Base-by-base conservation (phyloP, 23 red algal species). In the Cyanidioschyzon merolae region DNA sequence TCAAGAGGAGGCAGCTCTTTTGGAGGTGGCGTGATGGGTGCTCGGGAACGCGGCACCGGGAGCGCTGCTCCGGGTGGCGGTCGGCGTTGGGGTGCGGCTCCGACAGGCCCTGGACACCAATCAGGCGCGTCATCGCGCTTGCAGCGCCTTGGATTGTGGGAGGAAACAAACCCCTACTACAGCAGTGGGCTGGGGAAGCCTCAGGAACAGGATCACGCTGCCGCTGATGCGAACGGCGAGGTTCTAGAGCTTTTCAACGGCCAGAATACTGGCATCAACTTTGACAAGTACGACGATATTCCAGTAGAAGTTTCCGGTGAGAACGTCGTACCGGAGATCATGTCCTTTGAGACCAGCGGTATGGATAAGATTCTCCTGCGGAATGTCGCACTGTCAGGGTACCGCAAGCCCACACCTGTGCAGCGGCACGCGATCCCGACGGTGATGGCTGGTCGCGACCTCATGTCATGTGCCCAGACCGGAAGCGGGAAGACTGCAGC, bases 251-350 rank as follows among this genome's bases (percentile, higher is more conserved):
- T 89, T 16, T 88, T 95, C 58, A 88, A 88, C 59, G 87, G 80
- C 1, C 90, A 88, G 80, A 91, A 87, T 74, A 91, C 88, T 30
- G 94, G 94, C 27, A 98, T 98, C 63, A 98, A 98, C 84, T 98
- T 98, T 89, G 94, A 98, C 39, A 91, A 92, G 74, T 98, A 98
- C 75, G 88, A 98, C 51, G 88, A 98, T 57, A 98, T 98, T 80
- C 94, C 94, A 0, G 94, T 98, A 0, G 94, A 98, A 74, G 88
- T 86, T 39, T 89, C 88, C n/a, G 94, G 94, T 34, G 68, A 75
- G 39, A 74, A 90, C 45, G 88, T 85, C 50, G 75, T 59, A 0
- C 74, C 59, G 27, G 85, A 67, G 50, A 89, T 98, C 78, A 76
- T 79, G 21, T 40, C 34, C 35, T 98, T 98, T 77, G 84, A 89